Evolutionary conservation across 2,329 filamentous ascomycete species (phyloP), one percentile per base, ranked within the genome.

Genomic region (Colletotrichum sp.): DNA sequence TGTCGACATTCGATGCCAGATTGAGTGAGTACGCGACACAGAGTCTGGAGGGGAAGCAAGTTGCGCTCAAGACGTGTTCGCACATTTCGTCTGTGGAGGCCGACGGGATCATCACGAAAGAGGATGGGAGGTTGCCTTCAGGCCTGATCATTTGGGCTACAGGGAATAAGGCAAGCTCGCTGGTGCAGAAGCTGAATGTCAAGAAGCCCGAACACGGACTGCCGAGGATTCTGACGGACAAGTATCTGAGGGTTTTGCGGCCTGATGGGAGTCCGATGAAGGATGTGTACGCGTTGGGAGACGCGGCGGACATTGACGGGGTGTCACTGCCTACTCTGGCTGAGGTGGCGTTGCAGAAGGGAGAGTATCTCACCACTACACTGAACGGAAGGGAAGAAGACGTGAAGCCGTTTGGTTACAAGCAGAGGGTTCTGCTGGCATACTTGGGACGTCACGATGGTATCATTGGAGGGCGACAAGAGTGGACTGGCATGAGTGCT

Each of bases 1-100:
- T 99, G 78, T 97, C 97, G 81, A 98, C 96, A 90, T 99, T 99
- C 90, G 98, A 95, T 85, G 99, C 98, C 91, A 95, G 98, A 86
- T 90, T 99, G 82, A 99, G 99, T 83, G 97, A 99, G 82, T 99
- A 99, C 90, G 99, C 73, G 8, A 68, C 70, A 13, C 36, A 39
- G 18, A 68, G 63, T 21, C n/a, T 75, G 39, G 16, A 73, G 26
- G 73, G 73, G 9, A 75, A 75, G 57, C 30, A 52, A 5, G 57
- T 75, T 8, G 13, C 32, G 21, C 21, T 75, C n/a, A 67, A 48
- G 55, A 75, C 73, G 0, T 26, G 63, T 0, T 75, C 73, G 16
- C 70, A 75, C 43, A 75, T 75, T 7, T 32, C 63, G 9, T 28
- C 28, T 0, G 73, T 75, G 4, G 73, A 73, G 32, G 6, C 97